phyloP scores from a whole-genome alignment of 2,329 filamentous ascomycete genomes.

The Fusarium sp. region DNA sequence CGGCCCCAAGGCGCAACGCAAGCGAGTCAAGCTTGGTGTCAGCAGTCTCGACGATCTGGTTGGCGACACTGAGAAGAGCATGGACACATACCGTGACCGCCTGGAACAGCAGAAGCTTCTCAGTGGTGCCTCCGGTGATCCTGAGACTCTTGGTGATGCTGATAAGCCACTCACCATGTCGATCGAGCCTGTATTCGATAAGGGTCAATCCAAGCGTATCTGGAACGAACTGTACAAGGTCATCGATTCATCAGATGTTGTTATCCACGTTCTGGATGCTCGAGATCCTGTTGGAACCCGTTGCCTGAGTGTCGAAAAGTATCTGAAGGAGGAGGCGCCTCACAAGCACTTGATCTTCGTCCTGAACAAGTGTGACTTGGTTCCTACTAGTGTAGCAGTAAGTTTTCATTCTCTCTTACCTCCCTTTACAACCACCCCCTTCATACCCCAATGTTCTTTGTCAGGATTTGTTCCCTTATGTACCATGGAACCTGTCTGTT shows the following conservation, averaged over 20 bases:
- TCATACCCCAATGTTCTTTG: constrained; percentile 72
- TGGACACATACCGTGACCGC: constrained; percentile 83
- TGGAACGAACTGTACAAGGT: constrained; percentile 98
- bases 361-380: constrained; percentile 73
- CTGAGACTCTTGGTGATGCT: constrained; percentile 60
- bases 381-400: constrained; percentile 94
- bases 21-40: constrained; percentile 89
- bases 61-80: constrained; percentile 80
- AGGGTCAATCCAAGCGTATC: constrained; percentile 94
- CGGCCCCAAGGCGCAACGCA: constrained; percentile 91
- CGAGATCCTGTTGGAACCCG: constrained; percentile 90
- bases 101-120: constrained; percentile 82
- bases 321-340: constrained; percentile 89
- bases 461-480: constrained; percentile 86
- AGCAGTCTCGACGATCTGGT: constrained; percentile 85
- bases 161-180: constrained; percentile 65
- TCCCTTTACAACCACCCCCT: constrained; percentile 53
- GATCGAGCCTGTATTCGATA: constrained; percentile 89
- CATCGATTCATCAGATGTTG: constrained; percentile 94
- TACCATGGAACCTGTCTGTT: constrained; percentile 91
- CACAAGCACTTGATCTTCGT: constrained; percentile 84
- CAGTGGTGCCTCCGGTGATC: constrained; percentile 73
- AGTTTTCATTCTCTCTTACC: constrained; percentile 60
- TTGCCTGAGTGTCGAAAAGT: constrained; percentile 83
- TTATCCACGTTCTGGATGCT: constrained; percentile 94